Evolutionary conservation across 805 yeast species (phyloP).

Genomic region (Kregervanrija delftensis): DNA sequence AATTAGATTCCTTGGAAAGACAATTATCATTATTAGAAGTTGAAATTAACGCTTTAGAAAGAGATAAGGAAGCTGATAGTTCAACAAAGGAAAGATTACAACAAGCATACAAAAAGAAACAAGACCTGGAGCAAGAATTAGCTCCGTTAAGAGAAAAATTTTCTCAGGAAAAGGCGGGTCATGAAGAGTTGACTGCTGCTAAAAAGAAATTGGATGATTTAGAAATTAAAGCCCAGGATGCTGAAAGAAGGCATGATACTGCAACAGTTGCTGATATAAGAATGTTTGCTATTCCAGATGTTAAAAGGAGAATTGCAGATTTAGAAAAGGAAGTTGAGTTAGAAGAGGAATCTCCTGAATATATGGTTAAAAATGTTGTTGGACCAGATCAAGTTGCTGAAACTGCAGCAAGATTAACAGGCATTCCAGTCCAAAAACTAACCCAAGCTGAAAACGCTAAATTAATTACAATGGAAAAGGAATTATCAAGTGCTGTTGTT

Average conservation of each 20-base stretch:
- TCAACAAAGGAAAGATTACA: conserved; percentile 82
- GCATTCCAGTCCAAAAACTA: conserved; percentile 91
- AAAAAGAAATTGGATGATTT: conserved; percentile 89
- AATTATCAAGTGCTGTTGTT: conserved; percentile 73
- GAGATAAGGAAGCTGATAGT: conserved; percentile 82
- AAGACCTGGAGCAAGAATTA: conserved; percentile 77
- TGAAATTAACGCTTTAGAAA: conserved; percentile 93
- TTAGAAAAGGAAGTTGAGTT: conserved; percentile 76
- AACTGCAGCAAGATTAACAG: conserved; percentile 93
- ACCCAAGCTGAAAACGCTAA: conserved; percentile 94
- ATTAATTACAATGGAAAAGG: conserved; percentile 91
- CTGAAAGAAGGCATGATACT: conserved; percentile 94
- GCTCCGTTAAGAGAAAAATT: conserved; percentile 81
- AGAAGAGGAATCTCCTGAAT: conserved; percentile 36
- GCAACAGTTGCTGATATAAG: conserved; percentile 93
- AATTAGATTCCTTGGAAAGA: conserved; percentile 88
- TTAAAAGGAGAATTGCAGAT: conserved; percentile 64
- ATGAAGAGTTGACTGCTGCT: conserved; percentile 82
- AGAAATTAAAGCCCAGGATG: conserved; percentile 88
- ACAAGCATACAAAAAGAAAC: conserved; percentile 71
- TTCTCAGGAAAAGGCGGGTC: conserved; percentile 82
- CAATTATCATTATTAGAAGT: conserved; percentile 87
- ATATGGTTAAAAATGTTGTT: conserved; percentile 82
- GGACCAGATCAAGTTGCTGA: conserved; percentile 76
- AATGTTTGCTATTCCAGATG: conserved; percentile 95